A percentile compares a stretch with the other conserved stretches of the same genome.
Conservation (phyloP, 2,329 filamentous ascomycete genomes). For the Phyllosticta citribraziliensis region DNA sequence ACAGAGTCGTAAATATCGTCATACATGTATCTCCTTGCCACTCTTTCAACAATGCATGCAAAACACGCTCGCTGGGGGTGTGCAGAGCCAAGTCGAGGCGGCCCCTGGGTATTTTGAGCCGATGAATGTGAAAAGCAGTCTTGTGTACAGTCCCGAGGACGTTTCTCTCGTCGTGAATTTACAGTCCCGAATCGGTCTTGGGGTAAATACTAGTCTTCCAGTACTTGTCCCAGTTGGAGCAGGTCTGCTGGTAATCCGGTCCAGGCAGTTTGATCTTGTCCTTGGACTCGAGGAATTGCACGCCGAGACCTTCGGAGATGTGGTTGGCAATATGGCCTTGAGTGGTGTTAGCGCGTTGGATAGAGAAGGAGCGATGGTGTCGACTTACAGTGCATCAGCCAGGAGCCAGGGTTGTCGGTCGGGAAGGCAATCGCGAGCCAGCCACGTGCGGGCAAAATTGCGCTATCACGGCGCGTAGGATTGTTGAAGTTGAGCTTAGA, state of each 20-base stretch:
- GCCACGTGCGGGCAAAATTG: constrained; percentile 20
- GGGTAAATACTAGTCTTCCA: constrained; percentile 17
- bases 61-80: too few species aligned
- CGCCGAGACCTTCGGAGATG: constrained; percentile 46
- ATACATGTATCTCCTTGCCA: too few species aligned
- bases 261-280: constrained; percentile 22
- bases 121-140: not conserved
- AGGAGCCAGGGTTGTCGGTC: constrained; percentile 39
- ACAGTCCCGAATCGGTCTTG: constrained; percentile 26
- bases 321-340: constrained; percentile 39
- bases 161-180: not conserved
- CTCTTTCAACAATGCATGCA: too few species aligned
- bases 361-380: not conserved
- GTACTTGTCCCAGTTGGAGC: constrained; percentile 26
- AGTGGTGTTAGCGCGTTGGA: too few species aligned
- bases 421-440: constrained; percentile 41
- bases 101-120: not conserved
- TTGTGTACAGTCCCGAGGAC: too few species aligned
- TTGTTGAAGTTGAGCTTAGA: constrained; percentile 23
- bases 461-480: constrained; percentile 22
- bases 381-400: constrained; percentile 19
- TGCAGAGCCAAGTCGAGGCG: too few species aligned
- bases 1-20: too few species aligned
- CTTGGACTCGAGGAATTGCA: constrained; percentile 42
- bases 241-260: constrained; percentile 18